Evolutionary conservation across 768 basidiomycete species (phyloP), one percentile per base, ranked within the genome.

Genomic region (Rhodotorula toruloides): DNA sequence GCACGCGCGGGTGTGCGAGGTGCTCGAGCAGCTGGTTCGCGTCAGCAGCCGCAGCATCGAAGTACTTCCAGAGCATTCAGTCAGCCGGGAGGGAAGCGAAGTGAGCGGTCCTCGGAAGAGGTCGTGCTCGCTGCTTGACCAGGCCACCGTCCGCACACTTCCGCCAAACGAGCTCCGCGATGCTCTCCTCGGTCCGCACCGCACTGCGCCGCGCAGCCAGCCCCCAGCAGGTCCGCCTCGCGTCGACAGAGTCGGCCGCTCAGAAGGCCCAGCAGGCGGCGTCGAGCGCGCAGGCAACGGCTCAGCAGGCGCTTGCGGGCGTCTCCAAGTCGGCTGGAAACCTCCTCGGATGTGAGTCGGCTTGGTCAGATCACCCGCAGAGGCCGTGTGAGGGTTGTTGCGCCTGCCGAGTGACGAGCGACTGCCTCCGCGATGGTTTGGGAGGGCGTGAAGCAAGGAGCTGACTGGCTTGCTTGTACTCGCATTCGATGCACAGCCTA

Each of bases 271-370:
- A 49, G 40, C 31, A 67, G 10, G 62, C 63, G 34, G 55, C 66
- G 44, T 42, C 49, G 22, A 39, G 44, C 54, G 67, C 64, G 9
- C 49, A 60, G 57, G 52, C 66, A 22, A 55, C 47, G 19, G 75
- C 74, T 22, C 9, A 22, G 25, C 54, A 72, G 40, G 59, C 66
- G 43, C 44, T 61, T 19, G 42, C 58, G 16, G 56, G 62, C 27
- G 68, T 65, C 11, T 55, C 49, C 31, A 43, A 58, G 37, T 48
- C 47, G 59, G 79, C 83, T 58, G 84, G 84, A 2, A 80, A 81
- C 54, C 67, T 85, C 71, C 83, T 89, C n/a, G 83, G 83, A 50
- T 77, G 83, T 84, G 68, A 69, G 49, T 63, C 17, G 10, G 52
- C 46, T n/a, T 48, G 17, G 22, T 44, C 22, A 53, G 42, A 34